A percentile compares a stretch with the other conserved stretches of the same genome.
These are phyloP conservation scores for Cladochytrium replicatum DNA, from an alignment of 192 early-diverging fungal species.

Conservation along the genomic window DNA sequence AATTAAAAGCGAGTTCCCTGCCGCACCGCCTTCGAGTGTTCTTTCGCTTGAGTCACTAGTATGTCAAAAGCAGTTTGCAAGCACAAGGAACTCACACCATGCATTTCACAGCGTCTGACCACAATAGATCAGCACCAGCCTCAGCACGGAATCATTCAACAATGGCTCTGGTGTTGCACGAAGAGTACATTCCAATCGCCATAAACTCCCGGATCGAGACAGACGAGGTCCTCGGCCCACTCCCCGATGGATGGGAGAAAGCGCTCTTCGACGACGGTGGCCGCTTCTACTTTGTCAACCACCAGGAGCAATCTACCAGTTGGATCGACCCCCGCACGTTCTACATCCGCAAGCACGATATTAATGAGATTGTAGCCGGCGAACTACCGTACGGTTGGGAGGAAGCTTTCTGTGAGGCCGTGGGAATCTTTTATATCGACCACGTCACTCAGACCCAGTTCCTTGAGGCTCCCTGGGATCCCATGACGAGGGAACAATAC, in stretches of 20 bases:
- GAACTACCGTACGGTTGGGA: conserved; percentile 30
- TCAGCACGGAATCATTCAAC: too few species aligned
- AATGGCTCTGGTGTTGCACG: too few species aligned
- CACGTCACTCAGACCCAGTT: conserved; percentile 22
- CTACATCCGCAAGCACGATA: conserved; percentile 23
- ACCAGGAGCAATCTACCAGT: conserved; percentile 30
- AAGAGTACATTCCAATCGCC: conserved; percentile 13
- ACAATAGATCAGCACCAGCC: too few species aligned
- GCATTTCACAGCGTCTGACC: too few species aligned
- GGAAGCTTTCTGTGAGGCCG: conserved; percentile 14
- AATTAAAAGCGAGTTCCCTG: too few species aligned
- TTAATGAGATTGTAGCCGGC: conserved; percentile 27
- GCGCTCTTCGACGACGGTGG: conserved; percentile 17
- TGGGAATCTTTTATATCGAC: conserved; percentile 22
- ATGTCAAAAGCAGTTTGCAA: too few species aligned
- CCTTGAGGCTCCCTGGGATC: conserved; percentile 20
- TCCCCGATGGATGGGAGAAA: conserved; percentile 28
- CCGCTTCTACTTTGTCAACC: conserved; percentile 33
- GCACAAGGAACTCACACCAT: too few species aligned
- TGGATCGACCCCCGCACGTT: conserved; percentile 40
- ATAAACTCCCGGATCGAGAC: conserved; percentile 28
- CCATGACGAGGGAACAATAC: conserved; percentile 8
- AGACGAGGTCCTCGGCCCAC: conserved; percentile 22
- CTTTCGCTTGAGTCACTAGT: too few species aligned
- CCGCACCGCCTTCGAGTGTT: too few species aligned